Percentiles rank a stretch among this genome's conserved stretches.
These are phyloP conservation scores for Lunularia cruciata DNA, from an alignment of 225 moss, liverwort and hornwort genomes.

Conservation along the genomic window DNA sequence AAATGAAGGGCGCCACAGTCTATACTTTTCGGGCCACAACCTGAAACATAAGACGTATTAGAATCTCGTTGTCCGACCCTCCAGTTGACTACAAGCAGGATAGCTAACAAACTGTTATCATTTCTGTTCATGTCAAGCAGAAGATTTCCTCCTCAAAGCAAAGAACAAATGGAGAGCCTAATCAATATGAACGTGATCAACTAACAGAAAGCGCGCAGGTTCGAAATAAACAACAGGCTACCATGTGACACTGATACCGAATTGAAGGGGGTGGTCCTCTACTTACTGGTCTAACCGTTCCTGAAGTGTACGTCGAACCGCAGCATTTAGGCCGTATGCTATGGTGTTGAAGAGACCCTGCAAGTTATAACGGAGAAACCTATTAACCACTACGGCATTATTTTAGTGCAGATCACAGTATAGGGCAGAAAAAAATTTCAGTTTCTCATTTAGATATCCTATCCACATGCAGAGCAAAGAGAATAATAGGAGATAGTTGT, in stretches of 20 bases:
- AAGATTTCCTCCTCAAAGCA: not conserved
- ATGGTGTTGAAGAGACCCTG: slow-evolving; percentile 76
- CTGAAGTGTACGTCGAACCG: slow-evolving; percentile 61
- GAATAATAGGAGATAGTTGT: too few species aligned
- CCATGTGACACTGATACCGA: too few species aligned
- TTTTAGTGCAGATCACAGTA: slow-evolving; percentile 4
- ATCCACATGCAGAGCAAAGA: too few species aligned
- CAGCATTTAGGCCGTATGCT: slow-evolving; percentile 65
- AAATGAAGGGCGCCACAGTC: slow-evolving; percentile 58
- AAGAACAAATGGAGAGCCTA: not conserved
- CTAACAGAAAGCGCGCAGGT: too few species aligned
- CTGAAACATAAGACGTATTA: slow-evolving; percentile 32
- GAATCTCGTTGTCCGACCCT: not conserved
- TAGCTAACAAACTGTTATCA: not conserved
- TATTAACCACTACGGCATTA: too few species aligned
- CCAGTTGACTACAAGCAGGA: not conserved
- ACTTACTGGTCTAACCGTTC: slow-evolving; percentile 64
- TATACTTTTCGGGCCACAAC: slow-evolving; percentile 68
- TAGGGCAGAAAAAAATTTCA: not conserved
- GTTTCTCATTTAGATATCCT: not conserved
- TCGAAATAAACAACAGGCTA: too few species aligned
- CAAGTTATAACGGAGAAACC: not conserved
- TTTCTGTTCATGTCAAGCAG: not conserved
- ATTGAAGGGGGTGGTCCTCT: not conserved
- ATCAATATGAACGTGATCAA: not conserved